These are phyloP conservation scores for Aspergillus panamensis DNA, from an alignment of 495 filamentous ascomycete species.

Conservation along the genomic window DNA sequence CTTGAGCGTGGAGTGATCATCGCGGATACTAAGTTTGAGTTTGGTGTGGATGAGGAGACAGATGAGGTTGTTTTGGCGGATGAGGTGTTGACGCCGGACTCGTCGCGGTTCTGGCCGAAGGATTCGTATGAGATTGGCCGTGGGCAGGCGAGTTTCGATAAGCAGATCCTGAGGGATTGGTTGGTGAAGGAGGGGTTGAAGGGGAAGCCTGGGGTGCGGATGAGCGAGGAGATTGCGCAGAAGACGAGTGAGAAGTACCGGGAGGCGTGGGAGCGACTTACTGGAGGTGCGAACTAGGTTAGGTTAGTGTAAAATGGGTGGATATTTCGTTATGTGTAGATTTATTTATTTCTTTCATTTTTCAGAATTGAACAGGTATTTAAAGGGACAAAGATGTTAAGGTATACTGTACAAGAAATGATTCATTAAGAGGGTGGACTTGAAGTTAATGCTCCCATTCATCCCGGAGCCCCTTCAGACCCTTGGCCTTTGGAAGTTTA, in stretches of 20 bases:
- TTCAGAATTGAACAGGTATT: not conserved
- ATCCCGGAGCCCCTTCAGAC: constrained; percentile 35
- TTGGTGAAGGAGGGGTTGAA: constrained; percentile 66
- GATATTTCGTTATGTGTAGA: too few relatives aligned
- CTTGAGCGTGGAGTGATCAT: constrained; percentile 80
- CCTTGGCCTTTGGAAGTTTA: constrained; percentile 28
- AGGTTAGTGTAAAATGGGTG: constrained; percentile 4
- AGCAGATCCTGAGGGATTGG: constrained; percentile 91
- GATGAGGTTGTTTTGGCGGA: constrained; percentile 82
- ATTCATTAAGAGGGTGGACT: not conserved
- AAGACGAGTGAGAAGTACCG: constrained; percentile 63
- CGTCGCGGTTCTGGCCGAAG: constrained; percentile 83
- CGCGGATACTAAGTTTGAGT: constrained; percentile 85
- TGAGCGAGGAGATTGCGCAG: constrained; percentile 61
- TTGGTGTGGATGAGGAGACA: constrained; percentile 68
- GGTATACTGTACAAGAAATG: constrained; percentile 24
- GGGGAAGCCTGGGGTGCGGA: constrained; percentile 62
- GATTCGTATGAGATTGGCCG: constrained; percentile 67
- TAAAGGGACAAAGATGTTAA: not conserved
- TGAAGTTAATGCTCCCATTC: constrained; percentile 35
- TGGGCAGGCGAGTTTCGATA: constrained; percentile 82
- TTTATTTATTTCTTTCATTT: too few relatives aligned
- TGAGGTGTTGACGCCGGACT: constrained; percentile 87
- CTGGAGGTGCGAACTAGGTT: constrained; percentile 44
- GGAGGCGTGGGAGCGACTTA: constrained; percentile 69